Evolutionary conservation across 225 moss, liverwort and hornwort genomes (phyloP).

Genomic region (Pseudoscleropodium purum): DNA sequence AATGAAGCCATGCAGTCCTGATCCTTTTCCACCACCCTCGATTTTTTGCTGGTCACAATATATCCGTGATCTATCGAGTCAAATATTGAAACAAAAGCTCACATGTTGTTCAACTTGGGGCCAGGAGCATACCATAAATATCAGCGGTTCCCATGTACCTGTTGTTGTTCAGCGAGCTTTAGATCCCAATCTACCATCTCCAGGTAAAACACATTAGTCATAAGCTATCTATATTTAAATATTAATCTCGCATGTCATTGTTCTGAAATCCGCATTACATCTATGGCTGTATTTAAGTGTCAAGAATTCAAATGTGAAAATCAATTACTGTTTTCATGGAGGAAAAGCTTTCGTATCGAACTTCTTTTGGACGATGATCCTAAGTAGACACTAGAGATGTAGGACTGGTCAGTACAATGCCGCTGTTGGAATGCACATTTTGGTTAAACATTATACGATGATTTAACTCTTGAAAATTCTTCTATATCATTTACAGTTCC

Average conservation of each 20-base stretch:
- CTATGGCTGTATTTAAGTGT: background rate
- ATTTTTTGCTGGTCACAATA: background rate
- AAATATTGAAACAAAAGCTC: background rate
- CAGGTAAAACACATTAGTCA: slow-evolving; percentile 13
- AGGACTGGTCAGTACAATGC: background rate
- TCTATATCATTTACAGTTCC: slow-evolving; percentile 6
- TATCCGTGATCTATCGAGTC: background rate
- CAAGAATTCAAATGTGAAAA: background rate
- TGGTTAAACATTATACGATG: background rate
- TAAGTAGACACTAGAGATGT: background rate
- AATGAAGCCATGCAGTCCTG: background rate
- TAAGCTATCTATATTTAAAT: background rate
- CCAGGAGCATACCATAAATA: slow-evolving; percentile 49
- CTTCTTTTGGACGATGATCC: background rate
- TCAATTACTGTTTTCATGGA: background rate
- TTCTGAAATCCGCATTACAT: background rate
- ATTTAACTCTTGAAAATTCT: background rate
- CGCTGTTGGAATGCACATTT: background rate
- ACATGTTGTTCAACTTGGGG: background rate
- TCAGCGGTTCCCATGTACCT: slow-evolving; percentile 30
- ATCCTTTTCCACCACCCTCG: background rate
- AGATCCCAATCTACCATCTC: slow-evolving; percentile 19
- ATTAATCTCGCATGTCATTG: background rate
- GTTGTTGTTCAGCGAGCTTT: slow-evolving; percentile 33
- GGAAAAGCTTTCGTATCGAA: background rate